phyloP scores from a whole-genome alignment of 352 stramenopile species.

The Peronospora belbahrii region DNA sequence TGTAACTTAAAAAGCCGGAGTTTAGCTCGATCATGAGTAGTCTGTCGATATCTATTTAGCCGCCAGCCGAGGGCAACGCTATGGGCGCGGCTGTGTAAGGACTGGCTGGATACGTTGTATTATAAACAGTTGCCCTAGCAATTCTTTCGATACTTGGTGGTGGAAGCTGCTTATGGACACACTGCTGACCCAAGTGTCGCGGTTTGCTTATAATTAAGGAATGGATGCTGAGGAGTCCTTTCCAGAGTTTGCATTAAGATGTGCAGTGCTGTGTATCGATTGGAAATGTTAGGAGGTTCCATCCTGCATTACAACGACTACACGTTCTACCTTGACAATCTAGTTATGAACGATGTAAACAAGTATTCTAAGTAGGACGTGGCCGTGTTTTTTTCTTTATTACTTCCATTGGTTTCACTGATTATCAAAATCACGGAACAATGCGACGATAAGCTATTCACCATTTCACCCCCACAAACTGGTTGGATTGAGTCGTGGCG shows the following conservation, averaged over 20 bases:
- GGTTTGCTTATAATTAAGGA: slow-evolving; percentile 71
- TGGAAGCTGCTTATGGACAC: slow-evolving; percentile 92
- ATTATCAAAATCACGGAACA: not conserved
- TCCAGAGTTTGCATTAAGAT: not conserved
- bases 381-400: not conserved
- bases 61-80: too few species aligned
- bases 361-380: not conserved
- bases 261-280: not conserved
- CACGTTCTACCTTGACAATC: not conserved
- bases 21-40: too few species aligned
- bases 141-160: too few species aligned
- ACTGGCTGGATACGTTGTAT: too few species aligned
- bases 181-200: slow-evolving; percentile 87
- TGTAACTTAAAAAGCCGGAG: too few species aligned
- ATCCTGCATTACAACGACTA: not conserved
- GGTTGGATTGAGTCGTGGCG: not conserved
- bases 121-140: too few species aligned
- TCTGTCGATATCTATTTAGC: too few species aligned
- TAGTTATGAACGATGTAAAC: not conserved
- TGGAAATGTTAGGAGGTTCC: not conserved
- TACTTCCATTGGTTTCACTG: not conserved
- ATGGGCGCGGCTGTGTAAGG: too few species aligned
- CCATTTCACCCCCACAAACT: slow-evolving; percentile 7
- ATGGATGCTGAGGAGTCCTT: slow-evolving; percentile 28
- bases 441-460: not conserved